Evolutionary conservation across 208 protist genomes (phyloP), one percentile per base, ranked within the genome.

Genomic region (Wallacemonas sp.): DNA sequence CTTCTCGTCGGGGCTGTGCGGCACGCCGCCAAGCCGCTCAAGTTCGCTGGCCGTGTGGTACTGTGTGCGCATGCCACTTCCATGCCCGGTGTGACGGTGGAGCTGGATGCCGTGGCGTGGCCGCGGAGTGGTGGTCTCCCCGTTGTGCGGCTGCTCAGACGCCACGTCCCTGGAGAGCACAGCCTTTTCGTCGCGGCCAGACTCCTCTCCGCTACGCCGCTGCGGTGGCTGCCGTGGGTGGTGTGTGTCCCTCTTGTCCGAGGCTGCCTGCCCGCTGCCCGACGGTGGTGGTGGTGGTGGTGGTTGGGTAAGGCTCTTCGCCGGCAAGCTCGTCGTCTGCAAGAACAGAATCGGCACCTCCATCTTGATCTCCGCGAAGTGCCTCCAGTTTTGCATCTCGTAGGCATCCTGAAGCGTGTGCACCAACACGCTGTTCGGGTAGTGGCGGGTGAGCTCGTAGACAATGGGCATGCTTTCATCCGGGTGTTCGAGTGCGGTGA

Each of bases 391-490:
- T 52, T 89, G 87, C 82, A 96, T 91, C 63, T 96, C 87, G 66
- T 91, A 83, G 6, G 86, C 87, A 63, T 96, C 87, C 60, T 92
- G 91, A 24, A 96, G 78, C 79, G 83, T 94, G 68, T 93, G 87
- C 17, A 96, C 79, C 12, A 96, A 68, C 13, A 83, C 85, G 58
- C 78, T 81, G 57, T 91, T 89, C n/a, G 76, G 75, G 75, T 93
- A 93, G 38, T 65, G 73, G 45, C 78, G 75, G 10, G 79, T 82
- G 24, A 96, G 83, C 41, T 94, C 85, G 54, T 83, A 83, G 24
- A 96, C 74, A 46, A 85, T 80, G 12, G 83, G 83, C 91, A 96
- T 93, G 41, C 72, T 75, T 44, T 91, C 85, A 71, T 93, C 87
- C 1, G 87, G 91, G 67, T 94, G 83, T 73, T 96, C 87, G 3